Base-by-base conservation (phyloP, 805 yeast species). In the Vanderwaltozyma verrucispora region DNA sequence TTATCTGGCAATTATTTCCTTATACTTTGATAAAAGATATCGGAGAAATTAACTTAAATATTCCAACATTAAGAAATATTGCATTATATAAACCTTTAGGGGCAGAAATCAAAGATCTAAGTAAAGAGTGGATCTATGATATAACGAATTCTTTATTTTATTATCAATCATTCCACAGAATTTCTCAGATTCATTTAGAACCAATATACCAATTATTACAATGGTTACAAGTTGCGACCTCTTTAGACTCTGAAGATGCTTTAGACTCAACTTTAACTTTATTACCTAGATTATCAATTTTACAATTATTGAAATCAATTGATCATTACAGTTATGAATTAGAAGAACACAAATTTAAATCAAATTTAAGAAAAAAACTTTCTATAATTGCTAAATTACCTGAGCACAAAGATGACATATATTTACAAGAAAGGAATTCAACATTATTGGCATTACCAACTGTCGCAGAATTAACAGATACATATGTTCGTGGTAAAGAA, bases 191-290 rank as follows among this genome's bases (percentile, higher is more conserved):
- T 17, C 86, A 83, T 46, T 64, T 88, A 36, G 73, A 72, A 41
- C 87, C 95, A 0, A 67, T 82, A 0, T 72, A 80, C 36, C 88
- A 89, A 56, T 59, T 89, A 21, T 63, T 89, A 38, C 96, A 89
- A 57, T 89, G 95, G 89, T 62, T 88, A 35, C 97, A 88, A 57
- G 81, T 89, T 30, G 74, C 86, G 57, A 74, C 94, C 1, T 74
- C 81, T 12, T 62, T 88, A 32, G 70, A 70, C 14, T 77, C 75
- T 41, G 81, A 77, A 39, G 87, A 79, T 38, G 64, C 77, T 28
- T 66, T 83, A 36, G 68, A 71, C 7, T 65, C 69, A 11, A 72
- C 83, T 7, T 53, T 75, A 24, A 61, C 62, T 14, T 69, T 74
- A 39, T 68, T 80, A 45, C 74, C 72, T 15, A 56, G 63, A 12